Conservation (phyloP, 106 monocot genomes). For the Iris macrosiphon region DNA sequence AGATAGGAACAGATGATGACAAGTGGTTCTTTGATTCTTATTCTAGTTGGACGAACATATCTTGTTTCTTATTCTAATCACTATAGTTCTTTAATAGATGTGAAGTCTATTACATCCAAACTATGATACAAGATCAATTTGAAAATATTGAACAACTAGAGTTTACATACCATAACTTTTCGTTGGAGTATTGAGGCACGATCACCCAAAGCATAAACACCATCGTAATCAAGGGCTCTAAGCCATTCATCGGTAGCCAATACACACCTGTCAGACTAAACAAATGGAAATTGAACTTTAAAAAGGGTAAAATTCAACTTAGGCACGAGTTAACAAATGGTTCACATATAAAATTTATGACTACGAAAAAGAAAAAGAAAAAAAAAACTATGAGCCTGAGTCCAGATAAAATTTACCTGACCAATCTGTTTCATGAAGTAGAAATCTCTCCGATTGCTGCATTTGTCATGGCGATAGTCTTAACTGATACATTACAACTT, state of each 20-base stretch:
- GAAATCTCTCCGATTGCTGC: constrained; percentile 25
- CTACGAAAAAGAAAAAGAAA: no score
- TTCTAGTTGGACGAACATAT: no score
- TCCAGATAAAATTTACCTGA: constrained; percentile 48
- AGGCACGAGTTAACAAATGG: background rate
- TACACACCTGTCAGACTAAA: constrained; percentile 58
- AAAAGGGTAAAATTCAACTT: background rate
- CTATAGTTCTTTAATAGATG: no score
- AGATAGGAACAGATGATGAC: no score
- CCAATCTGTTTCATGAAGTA: constrained; percentile 75
- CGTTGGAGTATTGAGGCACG: constrained; percentile 75
- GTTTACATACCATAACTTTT: constrained; percentile 63
- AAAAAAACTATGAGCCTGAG: background rate
- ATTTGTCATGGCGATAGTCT: constrained; percentile 51
- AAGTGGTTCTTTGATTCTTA: no score
- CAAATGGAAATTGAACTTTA: constrained; percentile 2
- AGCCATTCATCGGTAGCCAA: constrained; percentile 89
- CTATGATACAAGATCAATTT: no score
- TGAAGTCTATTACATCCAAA: no score
- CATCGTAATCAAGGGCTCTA: constrained; percentile 48
- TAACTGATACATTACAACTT: constrained; percentile 74
- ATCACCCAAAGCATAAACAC: constrained; percentile 80
- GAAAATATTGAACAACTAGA: background rate
- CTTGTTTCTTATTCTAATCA: no score
- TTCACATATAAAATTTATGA: no score